Base-by-base conservation (phyloP, 257 asterid genomes). In the Solanum appendiculatum region DNA sequence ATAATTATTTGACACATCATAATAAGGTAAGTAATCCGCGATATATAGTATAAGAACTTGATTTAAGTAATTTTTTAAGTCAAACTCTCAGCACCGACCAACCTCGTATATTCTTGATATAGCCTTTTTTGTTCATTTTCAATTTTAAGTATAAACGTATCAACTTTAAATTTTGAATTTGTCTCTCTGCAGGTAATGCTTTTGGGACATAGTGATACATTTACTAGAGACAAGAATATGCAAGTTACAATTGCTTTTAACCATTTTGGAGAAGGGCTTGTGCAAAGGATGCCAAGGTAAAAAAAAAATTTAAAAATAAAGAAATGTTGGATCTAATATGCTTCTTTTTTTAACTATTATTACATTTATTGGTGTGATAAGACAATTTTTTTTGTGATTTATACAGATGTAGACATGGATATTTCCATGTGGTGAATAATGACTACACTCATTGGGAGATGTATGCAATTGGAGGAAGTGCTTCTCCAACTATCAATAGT, bases 391-490 rank as follows among this genome's bases (percentile, higher is more conserved):
- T 73, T 14, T 73, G 48, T 7, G 66, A 13, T 14, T 29, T 60
- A 69, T 88, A 84, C 93, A 94, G 98, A 86, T 96, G 99, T 86
- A 95, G 99, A 33, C 97, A 93, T 89, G 99, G 99, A 39, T 95
- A 96, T 87, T 96, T 96, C 87, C 99, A 96, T 90, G 98, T 96
- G 87, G 99, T 94, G 91, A 96, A 96, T 90, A 96, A 96, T 92
- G 99, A 96, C 92, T 96, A 96, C 58, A 96, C 98, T 29, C 97
- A 95, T 73, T 96, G 99, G 99, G 93, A 94, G 90, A 96, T 93
- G 99, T 95, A 96, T 89, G 98, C 99, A 5, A 91, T 96, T 82
- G 99, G 99, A 12, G 99, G 99, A 7, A 96, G 99, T 89, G 99
- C 98, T 63, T 68, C 89, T 48, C 99, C 99, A 0, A 96, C 99